These are phyloP conservation scores for Dryas octopetala DNA, from an alignment of 306 rosid genomes.

Conservation along the genomic window DNA sequence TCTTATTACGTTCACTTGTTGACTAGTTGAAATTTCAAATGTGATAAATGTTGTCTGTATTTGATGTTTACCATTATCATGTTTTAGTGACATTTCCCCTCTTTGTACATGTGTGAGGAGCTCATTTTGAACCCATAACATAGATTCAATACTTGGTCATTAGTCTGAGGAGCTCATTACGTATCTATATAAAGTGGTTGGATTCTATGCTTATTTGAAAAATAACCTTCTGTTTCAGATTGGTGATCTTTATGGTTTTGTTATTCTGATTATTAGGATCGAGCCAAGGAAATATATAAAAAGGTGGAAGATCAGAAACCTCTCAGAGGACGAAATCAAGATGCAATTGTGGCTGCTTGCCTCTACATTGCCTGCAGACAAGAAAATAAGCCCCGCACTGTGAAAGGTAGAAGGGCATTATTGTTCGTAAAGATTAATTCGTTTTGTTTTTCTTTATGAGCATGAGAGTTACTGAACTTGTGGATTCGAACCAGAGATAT, in stretches of 20 bases:
- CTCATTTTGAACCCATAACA: not conserved
- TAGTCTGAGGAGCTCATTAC: not conserved
- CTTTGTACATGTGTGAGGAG: not conserved
- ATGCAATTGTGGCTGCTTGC: slow-evolving; percentile 21
- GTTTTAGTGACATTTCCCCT: not conserved
- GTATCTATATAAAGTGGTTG: not conserved
- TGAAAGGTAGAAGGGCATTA: slow-evolving; percentile 8
- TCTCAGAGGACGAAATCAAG: slow-evolving; percentile 10
- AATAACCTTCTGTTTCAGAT: not conserved
- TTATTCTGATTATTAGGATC: slow-evolving; percentile 5
- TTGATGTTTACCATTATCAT: not conserved
- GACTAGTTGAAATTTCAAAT: not conserved
- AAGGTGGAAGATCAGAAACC: slow-evolving; percentile 12
- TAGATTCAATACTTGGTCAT: not conserved
- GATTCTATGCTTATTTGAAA: not conserved
- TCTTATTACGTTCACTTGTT: not conserved
- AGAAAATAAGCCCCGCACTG: slow-evolving; percentile 12
- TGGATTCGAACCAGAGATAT: slow-evolving; percentile 10
- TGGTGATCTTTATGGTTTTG: not conserved
- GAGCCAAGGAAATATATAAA: slow-evolving; percentile 13
- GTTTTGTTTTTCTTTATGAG: not conserved
- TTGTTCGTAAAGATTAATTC: not conserved
- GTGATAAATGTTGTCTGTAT: not conserved
- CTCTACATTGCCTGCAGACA: slow-evolving; percentile 17
- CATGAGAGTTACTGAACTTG: not conserved